Conservation (phyloP, 2,329 filamentous ascomycete genomes). For the Fusarium vanettenii region DNA sequence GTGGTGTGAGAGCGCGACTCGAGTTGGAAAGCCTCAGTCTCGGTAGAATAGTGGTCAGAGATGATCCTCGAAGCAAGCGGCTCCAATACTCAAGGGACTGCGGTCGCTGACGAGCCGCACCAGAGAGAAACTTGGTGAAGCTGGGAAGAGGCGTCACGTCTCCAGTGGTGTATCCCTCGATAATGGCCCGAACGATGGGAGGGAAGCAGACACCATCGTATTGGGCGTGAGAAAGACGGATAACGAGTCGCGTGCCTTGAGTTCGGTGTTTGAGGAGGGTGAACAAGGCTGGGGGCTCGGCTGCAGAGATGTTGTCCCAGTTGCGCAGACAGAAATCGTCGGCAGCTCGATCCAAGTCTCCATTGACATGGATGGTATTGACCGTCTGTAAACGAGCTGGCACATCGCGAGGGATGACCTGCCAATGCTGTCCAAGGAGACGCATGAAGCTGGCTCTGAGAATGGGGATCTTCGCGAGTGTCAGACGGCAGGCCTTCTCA, state of each 20-base stretch:
- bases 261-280: slow-evolving; percentile 24
- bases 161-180: slow-evolving; percentile 48
- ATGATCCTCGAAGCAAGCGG: slow-evolving; percentile 53
- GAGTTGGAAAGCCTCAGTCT: not conserved
- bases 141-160: slow-evolving; percentile 24
- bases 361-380: slow-evolving; percentile 3
- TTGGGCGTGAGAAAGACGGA: slow-evolving; percentile 59
- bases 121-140: slow-evolving; percentile 35
- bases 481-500: slow-evolving; percentile 18
- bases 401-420: slow-evolving; percentile 32
- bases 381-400: slow-evolving; percentile 2
- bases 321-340: slow-evolving; percentile 19
- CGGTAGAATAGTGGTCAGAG: slow-evolving; percentile 45
- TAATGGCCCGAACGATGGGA: slow-evolving; percentile 51
- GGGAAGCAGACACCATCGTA: slow-evolving; percentile 60
- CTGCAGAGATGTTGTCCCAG: not conserved
- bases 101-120: not conserved
- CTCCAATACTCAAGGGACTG: slow-evolving; percentile 54
- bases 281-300: slow-evolving; percentile 25
- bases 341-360: slow-evolving; percentile 23
- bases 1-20: not conserved
- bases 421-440: slow-evolving; percentile 30
- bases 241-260: slow-evolving; percentile 28
- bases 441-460: slow-evolving; percentile 36
- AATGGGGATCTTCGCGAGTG: slow-evolving; percentile 32